These are phyloP conservation scores for Chenopodium quinoa DNA, from an alignment of 148 eudicot species.

Conservation along the genomic window DNA sequence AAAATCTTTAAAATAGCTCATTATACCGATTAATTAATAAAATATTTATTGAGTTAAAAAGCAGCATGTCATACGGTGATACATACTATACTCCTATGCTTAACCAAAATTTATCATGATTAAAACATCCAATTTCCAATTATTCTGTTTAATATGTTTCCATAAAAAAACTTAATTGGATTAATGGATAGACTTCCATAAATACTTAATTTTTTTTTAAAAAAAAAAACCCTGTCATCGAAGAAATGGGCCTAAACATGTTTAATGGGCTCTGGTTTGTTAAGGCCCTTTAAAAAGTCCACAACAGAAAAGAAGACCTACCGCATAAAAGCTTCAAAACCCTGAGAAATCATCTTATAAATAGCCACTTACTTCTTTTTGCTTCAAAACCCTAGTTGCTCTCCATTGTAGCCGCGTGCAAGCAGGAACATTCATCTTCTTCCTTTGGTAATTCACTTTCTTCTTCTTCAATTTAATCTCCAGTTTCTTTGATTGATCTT, in stretches of 20 bases:
- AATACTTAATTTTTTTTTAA: too few species aligned
- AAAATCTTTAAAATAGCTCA: too few species aligned
- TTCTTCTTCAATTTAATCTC: background rate
- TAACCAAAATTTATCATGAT: too few species aligned
- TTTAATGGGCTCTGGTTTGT: background rate
- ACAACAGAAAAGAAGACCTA: background rate
- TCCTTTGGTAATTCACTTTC: conserved; percentile 1
- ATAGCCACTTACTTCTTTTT: background rate
- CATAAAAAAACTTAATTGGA: too few species aligned
- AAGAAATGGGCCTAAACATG: background rate
- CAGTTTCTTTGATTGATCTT: background rate
- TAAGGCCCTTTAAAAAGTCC: background rate
- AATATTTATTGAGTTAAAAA: too few species aligned
- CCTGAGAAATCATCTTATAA: conserved; percentile 13
- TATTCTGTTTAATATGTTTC: too few species aligned
- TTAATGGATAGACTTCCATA: too few species aligned
- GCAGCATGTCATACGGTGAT: too few species aligned
- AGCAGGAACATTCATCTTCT: background rate
- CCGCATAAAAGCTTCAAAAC: background rate
- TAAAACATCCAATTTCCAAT: too few species aligned
- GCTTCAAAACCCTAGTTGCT: conserved; percentile 24
- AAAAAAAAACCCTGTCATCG: background rate
- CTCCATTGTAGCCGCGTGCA: conserved; percentile 16
- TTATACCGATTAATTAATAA: too few species aligned
- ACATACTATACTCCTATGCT: too few species aligned